phyloP scores from a whole-genome alignment of 352 stramenopile genomes.

The Phytophthora rubi region DNA sequence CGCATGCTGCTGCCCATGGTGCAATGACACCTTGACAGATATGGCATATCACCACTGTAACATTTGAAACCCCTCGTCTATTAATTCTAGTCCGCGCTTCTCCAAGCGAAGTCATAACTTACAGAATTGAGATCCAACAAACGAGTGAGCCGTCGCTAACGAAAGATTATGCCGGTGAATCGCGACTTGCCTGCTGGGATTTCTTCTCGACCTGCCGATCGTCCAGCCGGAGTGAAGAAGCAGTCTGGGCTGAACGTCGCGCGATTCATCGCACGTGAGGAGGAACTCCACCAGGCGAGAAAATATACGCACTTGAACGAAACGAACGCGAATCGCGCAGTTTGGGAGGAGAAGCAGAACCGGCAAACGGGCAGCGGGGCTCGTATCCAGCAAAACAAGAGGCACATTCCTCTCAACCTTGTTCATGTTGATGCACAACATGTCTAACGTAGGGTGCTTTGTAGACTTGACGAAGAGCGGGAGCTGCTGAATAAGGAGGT shows the following conservation, averaged over 20 bases:
- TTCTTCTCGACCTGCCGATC: slow-evolving; percentile 31
- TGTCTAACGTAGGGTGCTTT: not conserved
- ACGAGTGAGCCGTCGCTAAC: not conserved
- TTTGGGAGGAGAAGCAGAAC: slow-evolving; percentile 84
- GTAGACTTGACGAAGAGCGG: slow-evolving; percentile 71
- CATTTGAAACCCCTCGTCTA: not conserved
- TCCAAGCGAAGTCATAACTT: no score
- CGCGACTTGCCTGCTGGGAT: slow-evolving; percentile 61
- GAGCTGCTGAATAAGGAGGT: slow-evolving; percentile 82
- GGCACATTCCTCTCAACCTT: slow-evolving; percentile 31
- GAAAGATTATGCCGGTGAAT: slow-evolving; percentile 50
- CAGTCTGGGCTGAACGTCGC: slow-evolving; percentile 67
- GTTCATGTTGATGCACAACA: not conserved
- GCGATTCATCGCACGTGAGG: slow-evolving; percentile 78
- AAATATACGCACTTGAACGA: slow-evolving; percentile 63
- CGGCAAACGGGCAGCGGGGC: slow-evolving; percentile 56
- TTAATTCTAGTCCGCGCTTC: not conserved
- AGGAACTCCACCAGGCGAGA: slow-evolving; percentile 70
- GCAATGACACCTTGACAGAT: not conserved
- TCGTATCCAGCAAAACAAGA: slow-evolving; percentile 59
- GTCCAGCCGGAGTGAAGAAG: slow-evolving; percentile 39
- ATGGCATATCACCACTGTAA: not conserved
- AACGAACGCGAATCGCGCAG: slow-evolving; percentile 53
- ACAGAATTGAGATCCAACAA: not conserved
- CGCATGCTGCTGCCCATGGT: not conserved